A percentile compares a stretch with the other conserved stretches of the same genome.
Conservation (phyloP, 805 yeast genomes). For the Wickerhamomyces sydowiorum region DNA sequence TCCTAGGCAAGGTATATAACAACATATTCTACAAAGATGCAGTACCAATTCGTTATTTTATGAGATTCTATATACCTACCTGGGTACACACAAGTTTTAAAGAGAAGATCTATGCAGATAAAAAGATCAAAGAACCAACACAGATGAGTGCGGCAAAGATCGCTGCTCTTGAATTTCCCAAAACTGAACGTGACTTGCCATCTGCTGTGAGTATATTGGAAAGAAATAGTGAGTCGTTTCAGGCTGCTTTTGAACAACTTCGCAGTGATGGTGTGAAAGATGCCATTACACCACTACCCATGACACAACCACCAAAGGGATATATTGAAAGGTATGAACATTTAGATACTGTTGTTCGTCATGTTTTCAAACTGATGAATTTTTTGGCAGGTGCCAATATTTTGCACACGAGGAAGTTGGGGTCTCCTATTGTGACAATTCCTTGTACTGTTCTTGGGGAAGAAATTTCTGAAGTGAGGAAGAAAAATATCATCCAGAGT, state of each 20-base stretch:
- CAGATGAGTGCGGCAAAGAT: no score
- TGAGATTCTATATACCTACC: not conserved
- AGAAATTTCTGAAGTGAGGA: conserved; percentile 14
- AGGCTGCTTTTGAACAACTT: not conserved
- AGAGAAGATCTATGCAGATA: not conserved
- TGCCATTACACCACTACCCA: not conserved
- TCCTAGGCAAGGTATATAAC: not conserved
- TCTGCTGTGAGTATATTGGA: not conserved
- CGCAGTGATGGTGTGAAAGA: not conserved
- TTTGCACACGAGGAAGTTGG: conserved; percentile 14
- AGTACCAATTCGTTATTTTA: not conserved
- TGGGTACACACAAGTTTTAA: not conserved
- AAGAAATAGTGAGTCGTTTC: not conserved
- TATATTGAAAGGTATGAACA: conserved; percentile 4
- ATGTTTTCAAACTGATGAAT: conserved; percentile 14
- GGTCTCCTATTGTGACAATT: conserved; percentile 10
- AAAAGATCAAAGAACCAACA: not conserved
- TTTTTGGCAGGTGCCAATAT: conserved; percentile 7
- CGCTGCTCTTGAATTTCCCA: not conserved
- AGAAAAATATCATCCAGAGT: conserved; percentile 15
- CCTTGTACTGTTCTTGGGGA: conserved; percentile 17
- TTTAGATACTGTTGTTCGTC: conserved; percentile 12
- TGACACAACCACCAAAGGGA: not conserved
- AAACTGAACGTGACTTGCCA: not conserved
- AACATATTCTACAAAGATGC: not conserved